Base-by-base conservation (phyloP, 257 asterid genomes). In the Nicotiana tomentosiformis region DNA sequence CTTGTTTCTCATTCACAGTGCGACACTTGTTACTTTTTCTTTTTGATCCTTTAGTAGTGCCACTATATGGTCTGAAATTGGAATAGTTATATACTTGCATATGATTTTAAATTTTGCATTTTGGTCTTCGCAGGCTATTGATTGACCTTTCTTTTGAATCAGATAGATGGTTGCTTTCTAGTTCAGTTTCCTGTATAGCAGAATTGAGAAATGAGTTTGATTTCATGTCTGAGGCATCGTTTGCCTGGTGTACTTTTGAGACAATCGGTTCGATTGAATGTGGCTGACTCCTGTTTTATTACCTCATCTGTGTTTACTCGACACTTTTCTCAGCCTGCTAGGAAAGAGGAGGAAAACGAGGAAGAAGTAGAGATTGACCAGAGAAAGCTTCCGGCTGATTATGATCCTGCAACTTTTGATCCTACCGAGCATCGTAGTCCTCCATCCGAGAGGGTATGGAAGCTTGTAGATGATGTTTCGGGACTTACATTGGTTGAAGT, bases 401-500 rank as follows among this genome's bases (percentile, higher is more conserved):
- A 94, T 77, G 94, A 93, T 77, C 94, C 96, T 16, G 85, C 90
- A 18, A 91, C 86, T 70, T 94, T 93, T 77, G 96, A 94, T 85
- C 95, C 98, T 32, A 88, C 94, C 0, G 97, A 92, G 90, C 95
- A 92, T 84, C 96, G 94, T 1, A 92, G 97, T 83, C 96, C 97
- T 80, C 97, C 98, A 32, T 83, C 93, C 0, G 94, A 90, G 57
- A 87, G 95, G 84, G 96, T 94, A 14, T 91, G 97, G 97, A 91
- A 87, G 83, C 97, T 94, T 8, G 97, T 93, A 32, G 97, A 94
- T 81, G 98, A 93, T 80, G 86, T 93, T 62, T 81, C 98, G 10
- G 90, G 91, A 5, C 95, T 94, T 81, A 92, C 95, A 10, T 89
- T 94, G 72, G 91, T 77, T 66, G 97, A 94, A 80, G 76, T 88